A percentile compares a stretch with the other conserved stretches of the same genome.
phyloP scores from a whole-genome alignment of 1,139 yeast genomes.

The Kodamaea suecica region DNA sequence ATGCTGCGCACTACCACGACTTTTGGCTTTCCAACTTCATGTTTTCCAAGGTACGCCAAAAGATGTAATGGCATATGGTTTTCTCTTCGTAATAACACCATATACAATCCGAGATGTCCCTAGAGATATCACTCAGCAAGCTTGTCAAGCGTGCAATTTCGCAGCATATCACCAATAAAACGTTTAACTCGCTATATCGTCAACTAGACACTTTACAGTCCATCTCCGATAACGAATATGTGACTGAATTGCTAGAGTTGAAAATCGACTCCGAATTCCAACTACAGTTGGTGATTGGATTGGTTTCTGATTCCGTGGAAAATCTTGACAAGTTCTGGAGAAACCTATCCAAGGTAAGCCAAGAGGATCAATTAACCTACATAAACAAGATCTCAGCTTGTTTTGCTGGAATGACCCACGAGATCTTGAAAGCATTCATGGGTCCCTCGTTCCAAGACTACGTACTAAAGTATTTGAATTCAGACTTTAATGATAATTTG shows the following conservation, averaged over 20 bases:
- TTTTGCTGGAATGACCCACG: slow-evolving; percentile 9
- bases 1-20: no score
- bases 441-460: slow-evolving; percentile 12
- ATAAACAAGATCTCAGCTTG: slow-evolving; percentile 9
- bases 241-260: slow-evolving; percentile 13
- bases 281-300: slow-evolving; percentile 11
- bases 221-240: slow-evolving; percentile 16
- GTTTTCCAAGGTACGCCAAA: no score
- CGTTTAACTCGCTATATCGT: slow-evolving; percentile 16
- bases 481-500: slow-evolving; percentile 7
- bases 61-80: no score
- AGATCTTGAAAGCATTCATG: slow-evolving; percentile 12
- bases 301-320: slow-evolving; percentile 13
- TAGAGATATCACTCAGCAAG: slow-evolving; percentile 7
- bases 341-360: slow-evolving; percentile 12
- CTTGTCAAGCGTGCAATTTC: slow-evolving; percentile 17
- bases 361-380: slow-evolving; percentile 14
- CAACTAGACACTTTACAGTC: slow-evolving; percentile 16
- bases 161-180: slow-evolving; percentile 12
- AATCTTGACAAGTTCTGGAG: slow-evolving; percentile 16
- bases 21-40: no score
- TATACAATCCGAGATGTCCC: background rate
- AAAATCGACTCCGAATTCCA: slow-evolving; percentile 10
- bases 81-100: no score
- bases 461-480: slow-evolving; percentile 2